Evolutionary conservation across 202 grass and related monocot genomes (phyloP).

Genomic region (Hordeum pubiflorum): DNA sequence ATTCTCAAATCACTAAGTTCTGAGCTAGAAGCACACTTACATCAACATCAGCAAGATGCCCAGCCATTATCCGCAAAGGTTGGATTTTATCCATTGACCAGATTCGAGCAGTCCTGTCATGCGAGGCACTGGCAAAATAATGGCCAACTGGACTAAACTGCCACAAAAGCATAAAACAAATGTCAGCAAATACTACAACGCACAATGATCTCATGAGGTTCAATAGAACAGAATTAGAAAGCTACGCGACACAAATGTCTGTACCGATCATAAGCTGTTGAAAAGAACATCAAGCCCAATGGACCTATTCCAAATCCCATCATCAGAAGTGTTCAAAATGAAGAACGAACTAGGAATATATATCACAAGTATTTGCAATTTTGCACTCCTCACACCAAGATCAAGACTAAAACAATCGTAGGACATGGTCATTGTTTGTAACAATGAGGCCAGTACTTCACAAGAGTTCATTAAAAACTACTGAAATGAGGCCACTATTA

Average conservation of each 20-base stretch:
- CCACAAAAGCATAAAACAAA: constrained; percentile 1
- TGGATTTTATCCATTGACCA: constrained; percentile 98
- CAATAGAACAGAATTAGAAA: constrained; percentile 4
- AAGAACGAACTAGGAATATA: neutral
- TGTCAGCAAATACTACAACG: constrained; percentile 8
- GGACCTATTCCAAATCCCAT: constrained; percentile 3
- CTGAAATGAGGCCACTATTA: neutral
- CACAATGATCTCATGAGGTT: neutral
- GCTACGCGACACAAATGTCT: neutral
- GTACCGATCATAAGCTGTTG: neutral
- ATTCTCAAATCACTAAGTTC: neutral
- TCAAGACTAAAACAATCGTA: neutral
- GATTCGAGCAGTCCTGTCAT: constrained; percentile 92
- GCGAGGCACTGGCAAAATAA: constrained; percentile 95
- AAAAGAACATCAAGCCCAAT: neutral
- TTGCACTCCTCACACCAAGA: neutral
- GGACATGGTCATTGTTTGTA: neutral
- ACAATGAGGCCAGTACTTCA: neutral
- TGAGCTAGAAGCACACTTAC: constrained; percentile 43
- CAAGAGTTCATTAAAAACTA: neutral
- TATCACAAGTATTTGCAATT: neutral
- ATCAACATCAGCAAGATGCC: constrained; percentile 97
- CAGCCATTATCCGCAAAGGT: constrained; percentile 85
- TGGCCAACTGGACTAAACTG: constrained; percentile 94
- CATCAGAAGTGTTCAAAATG: neutral